Base-by-base conservation (phyloP, 495 filamentous ascomycete genomes). In the Tuber melanosporum region DNA sequence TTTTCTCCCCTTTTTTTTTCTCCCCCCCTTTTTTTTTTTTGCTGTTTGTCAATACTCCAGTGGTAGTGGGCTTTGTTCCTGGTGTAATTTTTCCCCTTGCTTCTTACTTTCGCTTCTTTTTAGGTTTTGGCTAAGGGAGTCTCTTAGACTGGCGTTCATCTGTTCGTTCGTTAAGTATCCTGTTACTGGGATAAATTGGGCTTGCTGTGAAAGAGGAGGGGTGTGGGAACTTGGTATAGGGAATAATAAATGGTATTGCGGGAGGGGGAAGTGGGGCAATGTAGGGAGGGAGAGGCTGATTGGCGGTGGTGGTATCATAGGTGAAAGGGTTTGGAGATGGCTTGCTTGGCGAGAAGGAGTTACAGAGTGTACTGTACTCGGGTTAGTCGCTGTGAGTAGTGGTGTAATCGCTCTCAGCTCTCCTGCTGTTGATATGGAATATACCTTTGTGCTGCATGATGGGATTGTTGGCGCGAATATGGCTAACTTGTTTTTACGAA, bases 71-170 rank as follows among this genome's bases (percentile, higher is more conserved):
- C 26, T 66, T 66, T 66, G 32, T 66, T 36, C 32, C 14, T 66
- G 57, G 12, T 36, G 57, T 66, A 66, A 36, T 66, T 36, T 66
- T 66, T 66, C 57, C 57, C 73, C 79, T 49, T 69, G 26, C 77
- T 79, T 80, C 78, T 76, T 79, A 80, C 77, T 80, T 73, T 80
- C 73, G n/a, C 77, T 80, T 71, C 79, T 74, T 79, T 73, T 71
- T 45, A 73, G 69, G 52, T 69, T 69, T 80, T 57, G 77, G 77
- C 75, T 80, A 70, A 73, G 45, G 78, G 73, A 69, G 73, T 80
- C 49, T 80, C 49, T 72, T 80, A 80, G 78, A 80, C 77, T 73
- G 78, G 78, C 78, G 77, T 80, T 80, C 43, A 71, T 76, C 79
- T 72, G 22, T 79, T 79, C 78, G 70, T 79, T 80, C 78, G 78